phyloP scores from a whole-genome alignment of 805 yeast genomes.

The Schwanniomyces vanrijiae region DNA sequence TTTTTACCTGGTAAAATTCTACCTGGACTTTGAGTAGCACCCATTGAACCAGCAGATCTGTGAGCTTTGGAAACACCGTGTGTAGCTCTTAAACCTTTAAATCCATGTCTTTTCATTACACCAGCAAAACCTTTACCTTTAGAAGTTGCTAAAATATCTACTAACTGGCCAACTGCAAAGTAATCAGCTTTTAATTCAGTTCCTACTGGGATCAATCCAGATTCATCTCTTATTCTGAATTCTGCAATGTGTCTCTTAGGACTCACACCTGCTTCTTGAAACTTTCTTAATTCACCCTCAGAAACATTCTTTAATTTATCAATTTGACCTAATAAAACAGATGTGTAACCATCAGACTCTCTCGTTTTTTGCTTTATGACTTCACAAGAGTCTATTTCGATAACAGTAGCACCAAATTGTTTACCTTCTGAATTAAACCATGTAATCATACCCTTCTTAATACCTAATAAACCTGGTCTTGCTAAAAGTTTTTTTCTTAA shows the following conservation, averaged over 20 bases:
- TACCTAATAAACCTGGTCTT: slow-evolving; percentile 83
- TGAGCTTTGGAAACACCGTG: slow-evolving; percentile 95
- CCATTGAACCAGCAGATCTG: slow-evolving; percentile 96
- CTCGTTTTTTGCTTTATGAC: slow-evolving; percentile 71
- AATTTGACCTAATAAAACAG: slow-evolving; percentile 87
- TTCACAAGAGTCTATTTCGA: slow-evolving; percentile 86
- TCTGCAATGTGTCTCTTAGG: slow-evolving; percentile 79
- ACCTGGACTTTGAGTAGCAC: slow-evolving; percentile 94
- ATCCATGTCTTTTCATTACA: slow-evolving; percentile 95
- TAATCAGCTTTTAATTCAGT: slow-evolving; percentile 79
- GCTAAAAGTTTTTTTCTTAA: slow-evolving; percentile 67
- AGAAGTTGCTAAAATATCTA: slow-evolving; percentile 74
- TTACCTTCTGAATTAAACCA: slow-evolving; percentile 72
- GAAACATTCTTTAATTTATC: slow-evolving; percentile 59
- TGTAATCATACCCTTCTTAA: slow-evolving; percentile 88
- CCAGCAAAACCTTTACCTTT: slow-evolving; percentile 98
- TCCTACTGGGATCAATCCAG: slow-evolving; percentile 73
- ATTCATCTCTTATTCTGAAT: slow-evolving; percentile 69
- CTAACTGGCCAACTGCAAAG: slow-evolving; percentile 78
- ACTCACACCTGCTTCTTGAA: slow-evolving; percentile 73
- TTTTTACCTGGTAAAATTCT: slow-evolving; percentile 95
- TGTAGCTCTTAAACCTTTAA: slow-evolving; percentile 84
- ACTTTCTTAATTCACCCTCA: slow-evolving; percentile 69
- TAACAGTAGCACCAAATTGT: slow-evolving; percentile 78
- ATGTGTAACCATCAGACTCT: slow-evolving; percentile 75